Percentiles rank a stretch among this genome's conserved stretches.
phyloP scores from a whole-genome alignment of 2,329 filamentous ascomycete genomes.

The Beauveria sp. region DNA sequence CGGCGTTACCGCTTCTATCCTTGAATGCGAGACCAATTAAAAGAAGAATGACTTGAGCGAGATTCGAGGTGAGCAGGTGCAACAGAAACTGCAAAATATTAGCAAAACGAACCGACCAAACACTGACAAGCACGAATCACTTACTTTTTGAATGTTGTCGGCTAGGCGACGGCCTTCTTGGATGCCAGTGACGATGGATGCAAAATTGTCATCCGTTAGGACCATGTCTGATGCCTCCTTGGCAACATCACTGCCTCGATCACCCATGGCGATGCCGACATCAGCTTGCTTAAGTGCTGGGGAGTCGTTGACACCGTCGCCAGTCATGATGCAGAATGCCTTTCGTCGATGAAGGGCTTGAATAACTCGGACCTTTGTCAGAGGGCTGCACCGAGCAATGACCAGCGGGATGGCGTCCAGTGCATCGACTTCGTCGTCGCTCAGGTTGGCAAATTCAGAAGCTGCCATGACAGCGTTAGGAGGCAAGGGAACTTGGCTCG shows the following conservation, averaged over 20 bases:
- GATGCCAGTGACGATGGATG: constrained; percentile 67
- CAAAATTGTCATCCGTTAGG: constrained; percentile 81
- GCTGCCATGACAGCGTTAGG: constrained; percentile 51
- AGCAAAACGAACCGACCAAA: constrained; percentile 7
- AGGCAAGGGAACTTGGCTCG: constrained; percentile 26
- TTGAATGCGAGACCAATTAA: constrained; percentile 64
- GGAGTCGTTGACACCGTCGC: constrained; percentile 68
- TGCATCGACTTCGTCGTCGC: constrained; percentile 54
- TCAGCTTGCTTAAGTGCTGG: constrained; percentile 66
- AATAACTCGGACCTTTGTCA: constrained; percentile 69
- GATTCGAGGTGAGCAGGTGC: constrained; percentile 61
- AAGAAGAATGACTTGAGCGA: constrained; percentile 61
- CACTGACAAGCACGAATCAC: neutral
- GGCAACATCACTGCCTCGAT: constrained; percentile 63
- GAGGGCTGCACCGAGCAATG: constrained; percentile 60
- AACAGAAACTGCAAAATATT: constrained; percentile 43
- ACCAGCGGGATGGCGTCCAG: constrained; percentile 57
- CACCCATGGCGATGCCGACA: constrained; percentile 69
- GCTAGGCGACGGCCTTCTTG: constrained; percentile 63
- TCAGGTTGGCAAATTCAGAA: constrained; percentile 54
- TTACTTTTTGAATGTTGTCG: constrained; percentile 67
- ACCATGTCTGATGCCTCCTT: constrained; percentile 85
- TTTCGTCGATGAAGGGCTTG: constrained; percentile 63
- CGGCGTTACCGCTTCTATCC: constrained; percentile 48
- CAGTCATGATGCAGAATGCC: constrained; percentile 66